These are phyloP conservation scores for Kodamaea arcana DNA, from an alignment of 1,139 yeast genomes.

Conservation along the genomic window DNA sequence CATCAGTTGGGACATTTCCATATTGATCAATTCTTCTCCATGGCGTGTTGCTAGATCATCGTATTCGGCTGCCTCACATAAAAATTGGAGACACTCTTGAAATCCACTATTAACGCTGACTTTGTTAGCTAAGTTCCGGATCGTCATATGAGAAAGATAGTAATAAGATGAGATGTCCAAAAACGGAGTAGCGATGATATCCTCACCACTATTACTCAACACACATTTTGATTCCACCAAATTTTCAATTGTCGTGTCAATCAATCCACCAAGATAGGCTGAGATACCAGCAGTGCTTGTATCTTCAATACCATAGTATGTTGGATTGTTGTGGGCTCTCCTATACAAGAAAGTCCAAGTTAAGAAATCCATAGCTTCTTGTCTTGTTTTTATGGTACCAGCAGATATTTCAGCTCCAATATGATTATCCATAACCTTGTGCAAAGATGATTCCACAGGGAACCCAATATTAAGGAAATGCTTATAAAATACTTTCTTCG, in stretches of 20 bases:
- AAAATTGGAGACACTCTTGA: conserved; percentile 65
- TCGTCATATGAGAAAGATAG: conserved; percentile 87
- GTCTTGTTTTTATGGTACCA: conserved; percentile 76
- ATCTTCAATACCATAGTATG: conserved; percentile 87
- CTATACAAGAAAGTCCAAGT: conserved; percentile 94
- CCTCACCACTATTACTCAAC: conserved; percentile 43
- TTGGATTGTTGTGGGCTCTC: conserved; percentile 92
- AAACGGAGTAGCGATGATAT: conserved; percentile 69
- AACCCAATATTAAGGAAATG: conserved; percentile 93
- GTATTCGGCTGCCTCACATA: conserved; percentile 82
- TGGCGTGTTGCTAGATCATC: conserved; percentile 93
- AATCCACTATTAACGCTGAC: conserved; percentile 51
- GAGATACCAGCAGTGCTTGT: conserved; percentile 63
- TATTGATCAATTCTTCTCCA: conserved; percentile 89
- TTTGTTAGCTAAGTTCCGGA: conserved; percentile 59
- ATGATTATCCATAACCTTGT: conserved; percentile 89
- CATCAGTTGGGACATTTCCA: conserved; percentile 80
- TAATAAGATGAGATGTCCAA: conserved; percentile 86
- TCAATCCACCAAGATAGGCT: conserved; percentile 62
- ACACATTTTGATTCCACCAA: conserved; percentile 75
- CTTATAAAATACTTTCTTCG: conserved; percentile 87
- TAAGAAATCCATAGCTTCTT: conserved; percentile 87
- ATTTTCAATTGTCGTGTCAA: conserved; percentile 67
- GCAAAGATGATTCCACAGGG: conserved; percentile 95
- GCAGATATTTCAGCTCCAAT: conserved; percentile 94